Evolutionary conservation across 495 filamentous ascomycete species (phyloP), one percentile per base, ranked within the genome.

Genomic region (Physcia stellaris): DNA sequence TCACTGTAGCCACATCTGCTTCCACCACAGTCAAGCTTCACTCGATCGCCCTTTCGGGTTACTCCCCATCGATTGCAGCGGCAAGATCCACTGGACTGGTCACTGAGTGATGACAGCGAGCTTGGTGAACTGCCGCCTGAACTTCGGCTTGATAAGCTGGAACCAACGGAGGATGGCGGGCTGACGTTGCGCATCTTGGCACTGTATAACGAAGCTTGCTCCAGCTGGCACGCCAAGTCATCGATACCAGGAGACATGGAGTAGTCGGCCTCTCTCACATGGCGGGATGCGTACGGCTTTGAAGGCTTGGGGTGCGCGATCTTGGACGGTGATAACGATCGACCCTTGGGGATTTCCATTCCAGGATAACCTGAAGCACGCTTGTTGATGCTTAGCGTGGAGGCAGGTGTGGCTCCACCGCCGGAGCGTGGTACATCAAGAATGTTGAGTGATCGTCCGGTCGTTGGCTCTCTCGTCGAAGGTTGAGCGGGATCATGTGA

Each of bases 51-150:
- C 63, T 77, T 76, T 62, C 86, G 82, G 41, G 86, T 95, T 68
- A 95, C 92, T 40, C 86, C 86, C 66, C 90, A 95, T 66, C 86
- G 84, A 51, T 95, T 83, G 61, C 86, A 94, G 42, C 74, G 79
- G 71, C 86, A 95, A 55, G 64, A 66, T 40, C 62, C 54, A 35
- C 70, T 73, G 58, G 73, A 72, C 56, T 75, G 75, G 55, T 83
- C 82, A 48, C 71, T 80, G 50, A 87, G 66, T 37, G 73, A 83
- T 30, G 70, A 70, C n/a, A 82, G 68, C 19, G 80, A 83, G 32
- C 66, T 75, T 24, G 79, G 81, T 35, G 73, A 79, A 26, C 71
- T 76, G 56, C 70, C 73, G 66, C 77, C 81, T 33, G 75, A 63
- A 34, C 70, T 86, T 60, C 83, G 83, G 56, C 76, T 82, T 6